Conservation (phyloP, 306 rosid species). For the Rosa multiflora region DNA sequence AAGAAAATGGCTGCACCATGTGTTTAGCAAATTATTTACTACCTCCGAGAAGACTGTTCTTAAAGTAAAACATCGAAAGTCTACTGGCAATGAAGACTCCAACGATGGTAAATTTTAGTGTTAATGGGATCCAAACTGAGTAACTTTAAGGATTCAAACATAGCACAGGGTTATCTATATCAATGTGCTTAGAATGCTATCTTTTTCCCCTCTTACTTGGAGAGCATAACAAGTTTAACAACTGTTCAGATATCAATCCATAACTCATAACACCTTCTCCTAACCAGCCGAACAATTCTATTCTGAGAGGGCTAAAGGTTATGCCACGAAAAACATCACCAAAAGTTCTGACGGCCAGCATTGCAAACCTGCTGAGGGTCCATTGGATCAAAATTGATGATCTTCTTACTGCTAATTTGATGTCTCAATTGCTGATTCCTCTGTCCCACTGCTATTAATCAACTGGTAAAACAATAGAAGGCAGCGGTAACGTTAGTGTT, state of each 20-base stretch:
- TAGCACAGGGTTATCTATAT: too few relatives aligned
- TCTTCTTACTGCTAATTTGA: constrained; percentile 22
- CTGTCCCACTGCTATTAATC: constrained; percentile 51
- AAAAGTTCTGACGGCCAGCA: neutral
- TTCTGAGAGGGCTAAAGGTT: neutral
- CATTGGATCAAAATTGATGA: neutral
- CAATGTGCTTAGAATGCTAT: neutral
- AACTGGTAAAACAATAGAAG: constrained; percentile 49
- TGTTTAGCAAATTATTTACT: too few relatives aligned
- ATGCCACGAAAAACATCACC: neutral
- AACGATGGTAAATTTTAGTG: neutral
- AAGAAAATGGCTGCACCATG: too few relatives aligned
- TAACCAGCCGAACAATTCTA: neutral
- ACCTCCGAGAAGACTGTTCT: too few relatives aligned
- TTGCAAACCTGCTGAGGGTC: neutral
- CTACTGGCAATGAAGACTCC: too few relatives aligned
- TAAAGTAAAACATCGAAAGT: too few relatives aligned
- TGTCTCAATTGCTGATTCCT: constrained; percentile 49
- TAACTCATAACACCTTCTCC: neutral
- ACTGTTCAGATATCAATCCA: neutral
- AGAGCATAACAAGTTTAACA: too few relatives aligned
- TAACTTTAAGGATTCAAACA: neutral
- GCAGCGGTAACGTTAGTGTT: constrained; percentile 7
- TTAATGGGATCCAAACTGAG: neutral
- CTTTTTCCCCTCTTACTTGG: neutral